These are phyloP conservation scores for Ophiostoma novo-ulmi DNA, from an alignment of 2,329 filamentous ascomycete species.

Conservation along the genomic window DNA sequence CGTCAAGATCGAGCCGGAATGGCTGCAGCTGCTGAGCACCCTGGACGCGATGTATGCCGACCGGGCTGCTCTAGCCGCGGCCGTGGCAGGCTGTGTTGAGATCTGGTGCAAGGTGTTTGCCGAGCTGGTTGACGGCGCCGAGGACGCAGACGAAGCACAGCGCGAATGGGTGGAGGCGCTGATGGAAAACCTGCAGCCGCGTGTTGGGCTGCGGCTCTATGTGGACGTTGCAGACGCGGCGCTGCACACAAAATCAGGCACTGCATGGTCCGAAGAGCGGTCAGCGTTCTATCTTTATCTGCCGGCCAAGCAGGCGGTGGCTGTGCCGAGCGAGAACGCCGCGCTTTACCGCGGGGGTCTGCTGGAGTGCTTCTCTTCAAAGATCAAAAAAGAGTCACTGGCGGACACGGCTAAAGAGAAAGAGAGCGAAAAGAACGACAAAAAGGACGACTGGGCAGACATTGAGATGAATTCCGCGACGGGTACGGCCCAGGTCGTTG, in stretches of 20 bases:
- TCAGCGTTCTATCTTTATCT: neutral
- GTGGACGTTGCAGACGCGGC: slow-evolving; percentile 32
- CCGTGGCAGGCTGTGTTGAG: slow-evolving; percentile 37
- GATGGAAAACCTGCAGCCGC: slow-evolving; percentile 35
- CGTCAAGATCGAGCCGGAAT: slow-evolving; percentile 41
- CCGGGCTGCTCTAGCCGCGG: slow-evolving; percentile 37
- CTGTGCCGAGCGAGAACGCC: neutral
- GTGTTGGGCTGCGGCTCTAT: slow-evolving; percentile 33
- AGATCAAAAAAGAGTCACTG: neutral
- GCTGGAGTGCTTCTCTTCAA: neutral
- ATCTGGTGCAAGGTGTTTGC: slow-evolving; percentile 39
- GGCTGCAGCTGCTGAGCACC: slow-evolving; percentile 39
- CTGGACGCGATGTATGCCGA: slow-evolving; percentile 40
- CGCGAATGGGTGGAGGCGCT: slow-evolving; percentile 42
- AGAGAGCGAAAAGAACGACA: slow-evolving; percentile 20
- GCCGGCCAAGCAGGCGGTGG: neutral
- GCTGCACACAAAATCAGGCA: slow-evolving; percentile 29
- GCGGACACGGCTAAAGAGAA: neutral
- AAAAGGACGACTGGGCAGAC: slow-evolving; percentile 43
- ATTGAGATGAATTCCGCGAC: slow-evolving; percentile 35
- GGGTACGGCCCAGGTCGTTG: slow-evolving; percentile 36
- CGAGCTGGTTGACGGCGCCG: slow-evolving; percentile 35
- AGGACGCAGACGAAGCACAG: slow-evolving; percentile 34
- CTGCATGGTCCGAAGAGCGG: neutral
- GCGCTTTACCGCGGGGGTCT: neutral